Conservation (phyloP, 2,329 filamentous ascomycete species). For the Colletotrichum magnum region DNA sequence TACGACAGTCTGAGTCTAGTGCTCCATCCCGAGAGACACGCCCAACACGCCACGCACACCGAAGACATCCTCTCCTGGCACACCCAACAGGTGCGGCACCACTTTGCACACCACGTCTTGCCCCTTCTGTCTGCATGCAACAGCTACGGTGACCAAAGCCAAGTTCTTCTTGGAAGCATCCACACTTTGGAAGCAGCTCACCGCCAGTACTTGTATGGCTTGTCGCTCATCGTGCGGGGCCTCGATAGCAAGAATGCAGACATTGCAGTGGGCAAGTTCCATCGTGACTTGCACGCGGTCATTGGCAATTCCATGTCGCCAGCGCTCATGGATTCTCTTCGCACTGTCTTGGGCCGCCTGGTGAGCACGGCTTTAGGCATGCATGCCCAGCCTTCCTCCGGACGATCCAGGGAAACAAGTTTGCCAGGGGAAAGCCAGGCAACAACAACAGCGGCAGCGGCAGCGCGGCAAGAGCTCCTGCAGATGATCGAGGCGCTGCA, state of each 20-base stretch:
- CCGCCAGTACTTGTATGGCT: conserved; percentile 68
- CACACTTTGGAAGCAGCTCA: conserved; percentile 72
- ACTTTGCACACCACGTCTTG: conserved; percentile 72
- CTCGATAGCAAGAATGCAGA: conserved; percentile 56
- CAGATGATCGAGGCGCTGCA: conserved; percentile 71
- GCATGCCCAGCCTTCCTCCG: conserved; percentile 35
- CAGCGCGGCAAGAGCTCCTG: conserved; percentile 66
- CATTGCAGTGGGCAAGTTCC: conserved; percentile 65
- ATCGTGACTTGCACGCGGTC: conserved; percentile 73
- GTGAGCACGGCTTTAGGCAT: conserved; percentile 59
- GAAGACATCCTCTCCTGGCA: conserved; percentile 74
- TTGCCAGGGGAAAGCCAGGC: conserved; percentile 46
- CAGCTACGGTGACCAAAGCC: conserved; percentile 56
- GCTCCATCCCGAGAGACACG: conserved; percentile 59
- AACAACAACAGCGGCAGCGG: conserved; percentile 44
- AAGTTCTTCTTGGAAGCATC: conserved; percentile 67
- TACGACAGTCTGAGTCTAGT: conserved; percentile 67
- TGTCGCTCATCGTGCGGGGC: conserved; percentile 65
- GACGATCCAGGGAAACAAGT: conserved; percentile 30
- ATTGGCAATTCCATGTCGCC: conserved; percentile 74
- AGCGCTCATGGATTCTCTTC: conserved; percentile 67
- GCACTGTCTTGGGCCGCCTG: conserved; percentile 67
- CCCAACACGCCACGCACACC: conserved; percentile 66
- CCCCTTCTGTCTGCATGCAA: conserved; percentile 67
- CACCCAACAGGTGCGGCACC: conserved; percentile 70